Evolutionary conservation across 2,329 filamentous ascomycete species (phyloP), one percentile per base, ranked within the genome.

Genomic region (Penicillium crustosum): DNA sequence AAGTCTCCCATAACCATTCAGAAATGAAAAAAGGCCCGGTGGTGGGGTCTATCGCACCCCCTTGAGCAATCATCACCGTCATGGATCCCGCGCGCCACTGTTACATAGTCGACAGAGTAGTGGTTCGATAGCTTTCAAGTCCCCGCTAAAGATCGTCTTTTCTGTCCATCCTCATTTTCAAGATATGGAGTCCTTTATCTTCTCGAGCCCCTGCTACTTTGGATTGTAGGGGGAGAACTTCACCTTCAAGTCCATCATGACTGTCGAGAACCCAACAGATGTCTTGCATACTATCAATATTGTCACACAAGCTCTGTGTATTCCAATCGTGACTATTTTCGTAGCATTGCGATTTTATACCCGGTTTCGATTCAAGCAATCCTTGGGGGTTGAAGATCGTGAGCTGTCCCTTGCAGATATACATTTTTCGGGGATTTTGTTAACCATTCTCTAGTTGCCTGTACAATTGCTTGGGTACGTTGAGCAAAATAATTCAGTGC

Each of bases 231-330:
- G 21, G 13, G 6, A n/a, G 27, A 3, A 39, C 17, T 29, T 17
- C 17, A 31, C 17, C 27, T 39, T 55, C 25, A 35, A 31, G 13
- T 12, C 49, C 60, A 66, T 52, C 36, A 67, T 70, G 68, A 48
- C 61, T 7, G 56, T 63, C 35, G 54, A 54, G 9, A 50, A 69
- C 38, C 68, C 68, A 7, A 55, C 59, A 15, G 70, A 73, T 66
- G 62, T 62, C 19, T 53, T 74, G 17, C 52, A 67, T 47, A 75
- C 68, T 0, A 55, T 75, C 44, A 75, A 72, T 56, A 53, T 75
- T 2, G 67, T 74, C 29, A 75, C 72, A 17, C 72, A 77, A 64
- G 65, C 61, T 41, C 62, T 76, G 13, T 76, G 71, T 56, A 71
- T 77, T 42, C 68, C 69, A 1, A 67, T 74, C n/a, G 64, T 70